Base-by-base conservation (phyloP, 108 stramenopile genomes). In the Cylindrotheca fusiformis region DNA sequence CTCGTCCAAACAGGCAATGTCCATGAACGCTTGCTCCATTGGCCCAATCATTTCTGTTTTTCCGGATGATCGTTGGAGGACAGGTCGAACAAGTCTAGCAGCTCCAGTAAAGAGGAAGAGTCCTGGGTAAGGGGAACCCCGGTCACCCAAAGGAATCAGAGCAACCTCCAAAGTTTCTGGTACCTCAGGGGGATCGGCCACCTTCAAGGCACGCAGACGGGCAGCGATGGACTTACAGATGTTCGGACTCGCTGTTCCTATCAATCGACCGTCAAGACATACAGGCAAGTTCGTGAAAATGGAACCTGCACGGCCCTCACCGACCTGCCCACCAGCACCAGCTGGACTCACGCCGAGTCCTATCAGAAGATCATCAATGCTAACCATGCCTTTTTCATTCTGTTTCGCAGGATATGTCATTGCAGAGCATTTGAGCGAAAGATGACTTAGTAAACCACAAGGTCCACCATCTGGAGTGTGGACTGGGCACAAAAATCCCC, bases 401-500 rank as follows among this genome's bases (percentile, higher is more conserved):
- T 52, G 63, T n/a, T 53, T 61, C 2, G 75, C 86, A 6, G 87
- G 83, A 71, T 85, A 76, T 6, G 88, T 76, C 69, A 89, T 71
- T 10, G 82, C 82, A 23, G 68, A 53, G 55, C 88, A 85, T 62
- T 87, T 83, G 25, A 95, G 61, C 10, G 97, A 80, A 52, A 99
- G 52, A 67, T 99, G 99, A 83, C 95, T 97, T 58, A 99, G 72
- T 48, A 99, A 77, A 49, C 99, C 99, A 76, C 99, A 99, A 8
- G 99, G 99, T 4, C 95, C 88, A 5, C 99, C 99, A 80, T 99
- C 99, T 0, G 99, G 99, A 20, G 99, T 99, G 76, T 99, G 99
- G 24, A 99, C 99, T 17, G 99, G 99, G 77, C 99, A 99, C 28
- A 99, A 69, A 63, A 97, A 99, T 8, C 97, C 97, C 97, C 97